Percentiles rank a stretch among this genome's conserved stretches.
Evolutionary conservation across 2,329 filamentous ascomycete genomes (phyloP).

Genomic region (Colletotrichum caudatum): DNA sequence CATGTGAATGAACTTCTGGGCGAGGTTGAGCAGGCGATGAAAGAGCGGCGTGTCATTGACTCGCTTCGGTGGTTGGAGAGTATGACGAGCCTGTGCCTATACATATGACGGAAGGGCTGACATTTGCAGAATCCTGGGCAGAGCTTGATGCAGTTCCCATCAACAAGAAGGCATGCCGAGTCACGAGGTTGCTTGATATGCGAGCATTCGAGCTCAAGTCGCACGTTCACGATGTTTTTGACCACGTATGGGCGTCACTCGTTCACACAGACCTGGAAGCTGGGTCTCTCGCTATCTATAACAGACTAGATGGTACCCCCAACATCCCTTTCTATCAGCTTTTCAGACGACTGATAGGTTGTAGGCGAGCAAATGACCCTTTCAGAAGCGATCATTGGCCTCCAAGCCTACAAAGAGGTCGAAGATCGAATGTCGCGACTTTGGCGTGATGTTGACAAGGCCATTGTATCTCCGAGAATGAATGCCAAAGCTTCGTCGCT

Average conservation of each 20-base stretch:
- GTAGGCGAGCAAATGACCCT: slow-evolving; percentile 65
- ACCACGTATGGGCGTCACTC: slow-evolving; percentile 77
- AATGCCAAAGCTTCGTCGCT: slow-evolving; percentile 51
- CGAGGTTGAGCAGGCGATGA: slow-evolving; percentile 68
- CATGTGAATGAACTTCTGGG: slow-evolving; percentile 71
- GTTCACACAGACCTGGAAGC: slow-evolving; percentile 71
- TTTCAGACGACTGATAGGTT: slow-evolving; percentile 43
- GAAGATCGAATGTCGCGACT: slow-evolving; percentile 70
- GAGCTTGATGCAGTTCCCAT: slow-evolving; percentile 70
- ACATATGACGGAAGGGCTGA: slow-evolving; percentile 43
- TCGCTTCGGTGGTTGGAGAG: slow-evolving; percentile 69
- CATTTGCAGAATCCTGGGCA: slow-evolving; percentile 63
- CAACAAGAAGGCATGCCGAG: slow-evolving; percentile 71
- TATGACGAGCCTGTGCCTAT: slow-evolving; percentile 48
- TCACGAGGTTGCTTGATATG: slow-evolving; percentile 73
- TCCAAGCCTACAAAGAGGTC: slow-evolving; percentile 71
- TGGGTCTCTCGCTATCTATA: slow-evolving; percentile 67
- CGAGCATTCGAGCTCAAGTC: slow-evolving; percentile 75
- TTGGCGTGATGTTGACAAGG: slow-evolving; percentile 72
- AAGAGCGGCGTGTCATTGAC: slow-evolving; percentile 68
- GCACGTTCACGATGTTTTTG: slow-evolving; percentile 74
- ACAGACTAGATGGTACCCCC: slow-evolving; percentile 61
- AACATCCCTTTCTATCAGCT: neutral
- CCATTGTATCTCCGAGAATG: slow-evolving; percentile 72
- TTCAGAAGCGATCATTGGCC: slow-evolving; percentile 65